Percentiles rank a stretch among this genome's conserved stretches.
These are phyloP conservation scores for Phytopythium oedochilum DNA, from an alignment of 352 stramenopile species.

Conservation along the genomic window DNA sequence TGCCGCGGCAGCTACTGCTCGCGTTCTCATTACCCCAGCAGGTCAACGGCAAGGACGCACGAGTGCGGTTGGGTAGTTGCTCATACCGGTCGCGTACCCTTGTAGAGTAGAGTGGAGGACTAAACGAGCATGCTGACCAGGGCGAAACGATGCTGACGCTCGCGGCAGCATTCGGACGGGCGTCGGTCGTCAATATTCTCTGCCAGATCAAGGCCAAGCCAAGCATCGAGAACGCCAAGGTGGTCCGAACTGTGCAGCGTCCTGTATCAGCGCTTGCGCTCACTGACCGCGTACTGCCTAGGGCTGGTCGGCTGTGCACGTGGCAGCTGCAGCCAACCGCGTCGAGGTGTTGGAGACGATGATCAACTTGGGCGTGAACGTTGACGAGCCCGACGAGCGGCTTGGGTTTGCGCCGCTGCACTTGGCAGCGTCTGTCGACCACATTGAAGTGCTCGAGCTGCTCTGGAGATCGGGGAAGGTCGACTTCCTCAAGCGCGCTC, in stretches of 20 bases:
- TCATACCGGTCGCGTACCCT: too few relatives aligned
- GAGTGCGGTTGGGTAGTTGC: constrained; percentile 12
- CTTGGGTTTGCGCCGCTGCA: constrained; percentile 62
- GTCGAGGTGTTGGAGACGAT: constrained; percentile 40
- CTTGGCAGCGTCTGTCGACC: constrained; percentile 46
- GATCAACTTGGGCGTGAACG: constrained; percentile 31
- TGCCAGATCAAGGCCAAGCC: constrained; percentile 64
- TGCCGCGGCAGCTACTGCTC: constrained; percentile 46
- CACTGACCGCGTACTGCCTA: constrained; percentile 2
- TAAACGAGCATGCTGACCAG: constrained; percentile 10
- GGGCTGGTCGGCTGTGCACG: constrained; percentile 58
- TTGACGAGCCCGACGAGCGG: constrained; percentile 35
- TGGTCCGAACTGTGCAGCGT: neutral
- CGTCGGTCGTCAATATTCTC: constrained; percentile 49
- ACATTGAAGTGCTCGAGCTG: constrained; percentile 42
- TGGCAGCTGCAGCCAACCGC: constrained; percentile 53
- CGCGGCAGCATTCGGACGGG: constrained; percentile 38
- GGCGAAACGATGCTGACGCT: constrained; percentile 74
- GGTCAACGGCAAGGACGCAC: constrained; percentile 51
- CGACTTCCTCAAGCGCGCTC: constrained; percentile 40
- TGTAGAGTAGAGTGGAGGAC: neutral
- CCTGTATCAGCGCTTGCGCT: neutral
- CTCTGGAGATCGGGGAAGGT: constrained; percentile 32
- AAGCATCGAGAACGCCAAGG: constrained; percentile 57
- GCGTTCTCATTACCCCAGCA: constrained; percentile 58